Evolutionary conservation across 192 early-diverging fungal genomes (phyloP).

Genomic region (Dimargaris cristalligena): DNA sequence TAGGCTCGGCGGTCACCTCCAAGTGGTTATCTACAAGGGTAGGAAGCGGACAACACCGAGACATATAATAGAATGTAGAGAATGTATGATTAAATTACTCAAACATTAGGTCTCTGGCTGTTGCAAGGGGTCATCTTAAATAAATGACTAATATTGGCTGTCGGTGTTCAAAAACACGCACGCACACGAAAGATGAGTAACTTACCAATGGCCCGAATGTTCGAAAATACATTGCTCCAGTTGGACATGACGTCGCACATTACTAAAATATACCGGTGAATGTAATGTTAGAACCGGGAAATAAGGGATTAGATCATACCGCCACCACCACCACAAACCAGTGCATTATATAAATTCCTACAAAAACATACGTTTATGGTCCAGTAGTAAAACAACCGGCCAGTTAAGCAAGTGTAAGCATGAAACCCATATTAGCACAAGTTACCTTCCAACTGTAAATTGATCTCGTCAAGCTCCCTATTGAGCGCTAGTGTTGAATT

Average conservation of each 20-base stretch:
- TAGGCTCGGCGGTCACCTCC: neutral
- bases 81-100: neutral
- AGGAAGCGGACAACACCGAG: neutral
- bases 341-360: neutral
- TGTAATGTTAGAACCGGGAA: neutral
- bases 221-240: slow-evolving; percentile 10
- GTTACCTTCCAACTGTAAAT: slow-evolving; percentile 6
- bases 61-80: neutral
- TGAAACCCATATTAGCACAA: neutral
- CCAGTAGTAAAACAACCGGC: neutral
- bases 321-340: neutral
- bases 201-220: slow-evolving; percentile 8
- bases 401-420: neutral
- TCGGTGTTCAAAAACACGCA: neutral
- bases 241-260: slow-evolving; percentile 10
- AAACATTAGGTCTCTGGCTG: neutral
- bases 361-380: neutral
- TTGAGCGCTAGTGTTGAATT: slow-evolving; percentile 5
- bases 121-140: neutral
- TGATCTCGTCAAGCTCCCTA: neutral
- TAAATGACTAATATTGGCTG: neutral
- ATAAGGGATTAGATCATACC: neutral
- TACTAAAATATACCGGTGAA: neutral
- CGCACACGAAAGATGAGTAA: neutral
- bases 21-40: neutral